Evolutionary conservation across 1,139 yeast genomes (phyloP).

Genomic region (Taphrina pruni): DNA sequence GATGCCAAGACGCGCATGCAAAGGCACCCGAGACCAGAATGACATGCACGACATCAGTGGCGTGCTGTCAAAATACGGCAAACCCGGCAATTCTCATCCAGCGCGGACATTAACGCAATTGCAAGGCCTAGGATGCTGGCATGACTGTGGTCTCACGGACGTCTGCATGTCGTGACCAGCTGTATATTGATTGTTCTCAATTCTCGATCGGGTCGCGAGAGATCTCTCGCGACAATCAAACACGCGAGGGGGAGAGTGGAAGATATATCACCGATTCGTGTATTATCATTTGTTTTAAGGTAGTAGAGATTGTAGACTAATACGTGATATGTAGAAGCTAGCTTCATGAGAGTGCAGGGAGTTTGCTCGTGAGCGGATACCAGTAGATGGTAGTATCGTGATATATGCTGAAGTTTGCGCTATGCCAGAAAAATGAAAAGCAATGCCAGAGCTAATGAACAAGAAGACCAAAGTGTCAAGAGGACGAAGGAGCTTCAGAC

Average conservation of each 20-base stretch:
- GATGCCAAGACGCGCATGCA: background rate
- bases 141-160: too few relatives aligned
- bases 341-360: too few relatives aligned
- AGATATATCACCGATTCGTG: too few relatives aligned
- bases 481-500: background rate
- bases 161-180: too few relatives aligned
- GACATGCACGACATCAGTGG: slow-evolving; percentile 8
- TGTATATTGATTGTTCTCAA: too few relatives aligned
- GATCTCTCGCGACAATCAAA: too few relatives aligned
- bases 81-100: background rate
- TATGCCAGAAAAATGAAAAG: background rate
- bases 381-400: too few relatives aligned
- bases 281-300: too few relatives aligned
- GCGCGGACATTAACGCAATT: background rate
- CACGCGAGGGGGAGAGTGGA: too few relatives aligned
- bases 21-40: background rate
- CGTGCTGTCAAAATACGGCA: slow-evolving; percentile 4
- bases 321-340: background rate
- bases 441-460: slow-evolving; percentile 1
- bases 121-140: too few relatives aligned
- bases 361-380: background rate
- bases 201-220: too few relatives aligned
- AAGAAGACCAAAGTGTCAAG: background rate
- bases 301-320: background rate
- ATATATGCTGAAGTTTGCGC: background rate